Base-by-base conservation (phyloP, 768 basidiomycete species). In the Sarcodon sp. region DNA sequence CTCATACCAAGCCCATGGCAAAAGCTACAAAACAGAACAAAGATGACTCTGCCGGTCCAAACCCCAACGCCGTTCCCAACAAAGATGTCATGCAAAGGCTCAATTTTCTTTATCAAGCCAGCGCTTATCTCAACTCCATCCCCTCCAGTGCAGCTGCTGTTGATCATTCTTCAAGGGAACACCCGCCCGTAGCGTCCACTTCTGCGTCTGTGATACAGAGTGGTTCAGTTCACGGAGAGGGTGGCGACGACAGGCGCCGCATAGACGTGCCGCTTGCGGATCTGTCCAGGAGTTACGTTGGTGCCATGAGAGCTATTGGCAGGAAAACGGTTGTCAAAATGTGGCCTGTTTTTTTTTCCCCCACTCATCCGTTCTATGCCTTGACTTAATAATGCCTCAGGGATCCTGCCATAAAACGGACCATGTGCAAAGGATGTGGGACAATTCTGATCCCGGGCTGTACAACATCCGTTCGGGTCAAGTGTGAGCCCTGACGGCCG, bases 71-170 rank as follows among this genome's bases (percentile, higher is more conserved):
- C 51, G 70, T 83, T 33, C 55, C 70, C 9, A 87, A 88, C 60
- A 69, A 78, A 31, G 89, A 91, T 57, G 76, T 85, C 43, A 72
- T 88, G 16, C 88, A 91, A 61, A 73, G 88, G 31, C 72, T 91
- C 51, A 90, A 85, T 64, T 91, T 86, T 61, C 73, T 91, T 34
- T 89, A 86, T 58, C 89, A 90, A 64, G 83, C 87, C 34, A 80
- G 82, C 56, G 69, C 75, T 10, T 81, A 80, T 51, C 66, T 87
- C 15, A 70, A 66, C 47, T 66, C 65, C 9, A 61, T 72, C 44
- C 56, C 51, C 32, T 9, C 53, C 3, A 13, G 32, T 11, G 16
- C 44, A 54, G 61, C 35, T 51, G 60, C 15, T 37, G 55, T 36
- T 34, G 53, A 43, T 38, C 35, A 37, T 47, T 46, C 6, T 47